phyloP scores from a whole-genome alignment of 2,329 filamentous ascomycete genomes.

The Talaromyces rugulosus region DNA sequence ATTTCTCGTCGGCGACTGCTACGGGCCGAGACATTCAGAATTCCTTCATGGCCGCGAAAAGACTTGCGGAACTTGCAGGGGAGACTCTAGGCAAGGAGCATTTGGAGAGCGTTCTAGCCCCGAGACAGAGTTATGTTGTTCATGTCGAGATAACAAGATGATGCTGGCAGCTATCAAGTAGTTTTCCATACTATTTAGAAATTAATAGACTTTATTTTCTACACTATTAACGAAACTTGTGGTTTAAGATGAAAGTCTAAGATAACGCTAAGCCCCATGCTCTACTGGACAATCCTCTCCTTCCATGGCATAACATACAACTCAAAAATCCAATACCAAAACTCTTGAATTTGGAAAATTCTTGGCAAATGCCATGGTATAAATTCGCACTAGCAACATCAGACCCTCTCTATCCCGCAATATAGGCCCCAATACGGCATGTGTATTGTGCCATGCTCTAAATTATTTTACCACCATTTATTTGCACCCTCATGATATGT shows the following conservation, averaged over 20 bases:
- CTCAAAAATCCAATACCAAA: too few relatives aligned
- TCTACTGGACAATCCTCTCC: too few relatives aligned
- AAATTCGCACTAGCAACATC: too few relatives aligned
- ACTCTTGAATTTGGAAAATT: too few relatives aligned
- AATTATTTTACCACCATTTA: too few relatives aligned
- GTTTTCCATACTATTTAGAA: not conserved
- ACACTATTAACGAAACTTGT: not conserved
- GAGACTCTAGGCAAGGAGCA: not conserved
- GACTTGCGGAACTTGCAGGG: not conserved
- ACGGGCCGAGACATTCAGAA: not conserved
- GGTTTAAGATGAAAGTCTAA: not conserved
- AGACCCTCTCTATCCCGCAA: too few relatives aligned
- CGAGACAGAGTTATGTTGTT: not conserved
- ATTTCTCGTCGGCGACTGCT: not conserved
- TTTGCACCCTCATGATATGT: too few relatives aligned
- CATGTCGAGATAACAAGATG: not conserved
- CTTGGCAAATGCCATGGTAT: too few relatives aligned
- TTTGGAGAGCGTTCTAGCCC: not conserved
- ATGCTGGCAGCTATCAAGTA: not conserved
- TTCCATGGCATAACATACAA: too few relatives aligned
- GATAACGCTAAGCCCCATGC: not conserved
- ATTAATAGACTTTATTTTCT: not conserved
- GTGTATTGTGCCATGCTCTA: too few relatives aligned
- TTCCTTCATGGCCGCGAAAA: not conserved
- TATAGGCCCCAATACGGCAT: too few relatives aligned